These are phyloP conservation scores for Trichoderma koningiopsis DNA, from an alignment of 2,329 filamentous ascomycete species.

Conservation along the genomic window DNA sequence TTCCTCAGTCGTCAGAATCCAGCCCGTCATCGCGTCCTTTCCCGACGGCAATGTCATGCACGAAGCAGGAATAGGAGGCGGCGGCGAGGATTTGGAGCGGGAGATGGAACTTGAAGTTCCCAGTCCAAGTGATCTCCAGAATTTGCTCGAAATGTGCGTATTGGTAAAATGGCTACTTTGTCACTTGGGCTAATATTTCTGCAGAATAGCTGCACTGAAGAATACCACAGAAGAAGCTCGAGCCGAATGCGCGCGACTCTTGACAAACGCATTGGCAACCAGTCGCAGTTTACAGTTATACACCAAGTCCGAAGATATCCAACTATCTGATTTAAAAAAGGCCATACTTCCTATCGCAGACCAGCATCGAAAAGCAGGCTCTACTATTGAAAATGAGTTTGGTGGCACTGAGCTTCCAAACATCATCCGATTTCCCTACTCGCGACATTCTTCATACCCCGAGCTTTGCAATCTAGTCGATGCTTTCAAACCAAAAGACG, in stretches of 20 bases:
- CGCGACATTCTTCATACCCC: conserved; percentile 82
- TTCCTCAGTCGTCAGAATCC: conserved; percentile 69
- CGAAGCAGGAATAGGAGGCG: conserved; percentile 78
- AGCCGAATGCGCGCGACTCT: neutral
- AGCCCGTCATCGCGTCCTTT: conserved; percentile 71
- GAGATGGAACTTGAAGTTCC: conserved; percentile 66
- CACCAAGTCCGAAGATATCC: conserved; percentile 30
- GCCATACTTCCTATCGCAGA: conserved; percentile 1
- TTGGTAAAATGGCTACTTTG: neutral
- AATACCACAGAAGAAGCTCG: conserved; percentile 20
- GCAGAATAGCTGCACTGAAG: conserved; percentile 30
- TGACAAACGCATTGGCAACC: conserved; percentile 29
- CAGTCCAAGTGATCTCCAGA: conserved; percentile 54
- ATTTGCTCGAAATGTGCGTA: conserved; percentile 45
- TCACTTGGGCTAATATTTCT: neutral
- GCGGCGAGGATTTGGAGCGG: conserved; percentile 72
- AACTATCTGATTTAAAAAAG: conserved; percentile 24
- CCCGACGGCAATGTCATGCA: conserved; percentile 62
- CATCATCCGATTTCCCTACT: conserved; percentile 73
- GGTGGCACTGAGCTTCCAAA: conserved; percentile 38
- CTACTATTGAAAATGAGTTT: neutral
- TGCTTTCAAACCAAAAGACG: conserved; percentile 70
- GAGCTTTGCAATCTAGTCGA: conserved; percentile 74
- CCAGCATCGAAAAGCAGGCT: neutral
- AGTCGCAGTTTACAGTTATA: conserved; percentile 35